These are phyloP conservation scores for Alternaria alternata DNA, from an alignment of 2,329 filamentous ascomycete genomes.

Conservation along the genomic window DNA sequence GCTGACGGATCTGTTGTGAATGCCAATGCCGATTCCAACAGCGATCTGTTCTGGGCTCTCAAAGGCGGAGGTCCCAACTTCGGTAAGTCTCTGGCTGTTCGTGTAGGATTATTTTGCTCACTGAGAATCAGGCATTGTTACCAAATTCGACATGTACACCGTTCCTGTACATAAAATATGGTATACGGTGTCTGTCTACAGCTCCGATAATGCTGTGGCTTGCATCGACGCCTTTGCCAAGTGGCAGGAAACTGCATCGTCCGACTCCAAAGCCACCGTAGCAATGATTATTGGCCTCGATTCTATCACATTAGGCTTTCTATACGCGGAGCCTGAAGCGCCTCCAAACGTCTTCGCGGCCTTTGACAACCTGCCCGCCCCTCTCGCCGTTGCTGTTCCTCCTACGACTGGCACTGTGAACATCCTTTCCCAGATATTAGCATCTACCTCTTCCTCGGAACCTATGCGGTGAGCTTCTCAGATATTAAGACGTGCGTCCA, in stretches of 20 bases:
- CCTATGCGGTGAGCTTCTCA: not conserved
- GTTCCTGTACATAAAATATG: not conserved
- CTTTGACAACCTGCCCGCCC: not conserved
- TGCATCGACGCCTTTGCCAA: not conserved
- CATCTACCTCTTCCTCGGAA: not conserved
- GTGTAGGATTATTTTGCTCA: not conserved
- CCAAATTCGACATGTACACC: not conserved
- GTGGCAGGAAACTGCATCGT: not conserved
- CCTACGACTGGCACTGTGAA: not conserved
- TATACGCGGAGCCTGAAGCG: not conserved
- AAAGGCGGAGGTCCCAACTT: not conserved
- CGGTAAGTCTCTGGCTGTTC: not conserved
- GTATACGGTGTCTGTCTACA: not conserved
- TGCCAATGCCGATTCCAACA: not conserved
- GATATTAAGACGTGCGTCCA: not conserved
- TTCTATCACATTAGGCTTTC: not conserved
- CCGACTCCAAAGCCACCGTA: not conserved
- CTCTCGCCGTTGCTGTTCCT: not conserved
- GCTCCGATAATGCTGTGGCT: not conserved
- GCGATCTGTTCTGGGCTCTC: not conserved
- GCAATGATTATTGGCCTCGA: not conserved
- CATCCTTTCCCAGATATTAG: not conserved
- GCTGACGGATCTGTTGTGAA: conserved; percentile 7
- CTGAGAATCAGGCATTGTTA: not conserved
- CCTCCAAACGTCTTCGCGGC: not conserved